Conservation (phyloP, 192 early-diverging fungal genomes). For the Coemansia sp. region DNA sequence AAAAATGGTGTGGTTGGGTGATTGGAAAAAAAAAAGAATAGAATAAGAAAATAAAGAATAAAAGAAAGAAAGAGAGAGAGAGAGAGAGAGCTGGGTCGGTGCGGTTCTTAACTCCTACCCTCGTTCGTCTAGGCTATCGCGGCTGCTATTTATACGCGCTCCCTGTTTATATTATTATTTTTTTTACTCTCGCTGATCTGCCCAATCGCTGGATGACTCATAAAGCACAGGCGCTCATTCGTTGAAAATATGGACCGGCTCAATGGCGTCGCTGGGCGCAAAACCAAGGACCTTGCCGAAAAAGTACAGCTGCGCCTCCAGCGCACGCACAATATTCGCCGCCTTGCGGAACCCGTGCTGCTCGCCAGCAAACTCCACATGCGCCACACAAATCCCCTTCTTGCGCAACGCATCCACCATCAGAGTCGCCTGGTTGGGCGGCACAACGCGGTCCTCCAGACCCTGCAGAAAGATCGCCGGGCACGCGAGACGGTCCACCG, state of each 20-base stretch:
- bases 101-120: too few species aligned
- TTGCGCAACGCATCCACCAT: conserved; percentile 70
- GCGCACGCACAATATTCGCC: conserved; percentile 63
- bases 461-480: conserved; percentile 79
- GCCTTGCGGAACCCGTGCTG: conserved; percentile 71
- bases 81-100: too few species aligned
- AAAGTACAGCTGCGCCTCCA: conserved; percentile 71
- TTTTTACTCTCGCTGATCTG: background rate
- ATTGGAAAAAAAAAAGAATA: background rate
- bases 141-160: too few species aligned
- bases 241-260: conserved; percentile 19
- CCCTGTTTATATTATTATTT: background rate
- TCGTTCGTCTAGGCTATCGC: too few species aligned
- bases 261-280: conserved; percentile 55
- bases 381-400: conserved; percentile 62
- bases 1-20: background rate
- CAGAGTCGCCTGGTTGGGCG: conserved; percentile 71
- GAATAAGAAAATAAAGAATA: background rate
- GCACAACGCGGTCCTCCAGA: conserved; percentile 73
- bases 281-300: conserved; percentile 69
- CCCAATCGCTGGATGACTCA: background rate
- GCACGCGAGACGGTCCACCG: conserved; percentile 60
- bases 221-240: background rate
- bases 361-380: conserved; percentile 67
- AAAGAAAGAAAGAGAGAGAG: background rate